These are phyloP conservation scores for Penicillium expansum DNA, from an alignment of 2,329 filamentous ascomycete species.

Conservation along the genomic window DNA sequence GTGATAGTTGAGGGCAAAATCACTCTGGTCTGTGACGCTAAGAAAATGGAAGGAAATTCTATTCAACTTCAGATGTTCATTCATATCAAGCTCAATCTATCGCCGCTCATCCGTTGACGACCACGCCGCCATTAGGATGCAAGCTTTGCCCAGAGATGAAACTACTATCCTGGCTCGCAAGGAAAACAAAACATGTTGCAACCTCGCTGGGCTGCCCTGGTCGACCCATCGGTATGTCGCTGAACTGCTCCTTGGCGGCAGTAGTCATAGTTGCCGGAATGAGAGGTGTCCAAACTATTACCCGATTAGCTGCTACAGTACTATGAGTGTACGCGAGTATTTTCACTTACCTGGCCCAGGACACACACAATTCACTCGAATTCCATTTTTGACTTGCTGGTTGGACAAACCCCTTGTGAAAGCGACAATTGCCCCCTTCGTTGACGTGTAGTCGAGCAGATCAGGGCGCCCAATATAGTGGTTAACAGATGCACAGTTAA, in stretches of 20 bases:
- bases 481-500: constrained; percentile 83
- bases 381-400: constrained; percentile 68
- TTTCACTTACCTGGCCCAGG: constrained; percentile 63
- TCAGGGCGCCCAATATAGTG: constrained; percentile 77
- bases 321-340: too few species aligned
- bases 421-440: constrained; percentile 69
- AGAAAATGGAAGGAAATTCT: too few species aligned
- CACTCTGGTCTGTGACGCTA: too few species aligned
- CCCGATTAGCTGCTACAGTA: too few species aligned
- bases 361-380: constrained; percentile 74
- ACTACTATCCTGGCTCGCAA: constrained; percentile 70
- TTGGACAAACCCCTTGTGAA: constrained; percentile 77
- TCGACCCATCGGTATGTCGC: constrained; percentile 68
- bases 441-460: constrained; percentile 76
- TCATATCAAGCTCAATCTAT: too few species aligned
- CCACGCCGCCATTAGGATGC: constrained; percentile 60
- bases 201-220: constrained; percentile 61
- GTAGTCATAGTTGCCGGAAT: constrained; percentile 71
- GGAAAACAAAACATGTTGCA: constrained; percentile 75
- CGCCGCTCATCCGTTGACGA: constrained; percentile 53
- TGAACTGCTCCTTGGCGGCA: constrained; percentile 68
- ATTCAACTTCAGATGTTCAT: too few species aligned
- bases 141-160: constrained; percentile 69
- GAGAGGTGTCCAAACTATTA: constrained; percentile 75
- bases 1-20: too few species aligned